Evolutionary conservation across 2,329 filamentous ascomycete species (phyloP).

Genomic region (Dactylella cylindrospora): DNA sequence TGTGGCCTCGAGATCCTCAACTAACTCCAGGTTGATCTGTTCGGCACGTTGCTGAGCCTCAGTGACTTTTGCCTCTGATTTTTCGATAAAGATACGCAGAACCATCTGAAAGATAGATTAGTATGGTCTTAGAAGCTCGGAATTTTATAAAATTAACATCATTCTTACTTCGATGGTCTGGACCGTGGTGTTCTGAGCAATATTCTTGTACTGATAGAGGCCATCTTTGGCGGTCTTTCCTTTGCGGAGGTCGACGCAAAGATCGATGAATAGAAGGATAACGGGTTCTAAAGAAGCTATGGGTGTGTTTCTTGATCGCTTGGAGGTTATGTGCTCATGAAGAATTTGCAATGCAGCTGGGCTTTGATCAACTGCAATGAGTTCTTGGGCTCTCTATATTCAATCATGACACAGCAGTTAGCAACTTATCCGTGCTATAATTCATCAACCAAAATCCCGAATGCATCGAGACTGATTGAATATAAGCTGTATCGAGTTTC

Average conservation of each 20-base stretch:
- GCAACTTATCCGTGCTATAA: slow-evolving; percentile 5
- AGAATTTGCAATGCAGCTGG: slow-evolving; percentile 89
- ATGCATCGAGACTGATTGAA: slow-evolving; percentile 7
- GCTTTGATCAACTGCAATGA: slow-evolving; percentile 94
- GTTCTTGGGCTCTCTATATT: slow-evolving; percentile 80
- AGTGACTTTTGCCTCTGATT: slow-evolving; percentile 93
- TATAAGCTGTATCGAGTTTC: background rate
- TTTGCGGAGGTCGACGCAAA: slow-evolving; percentile 96
- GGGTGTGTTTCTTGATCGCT: slow-evolving; percentile 90
- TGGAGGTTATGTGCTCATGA: slow-evolving; percentile 98
- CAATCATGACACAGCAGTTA: slow-evolving; percentile 35
- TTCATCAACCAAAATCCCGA: slow-evolving; percentile 14
- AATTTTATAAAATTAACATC: too few relatives aligned
- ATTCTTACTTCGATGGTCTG: slow-evolving; percentile 87
- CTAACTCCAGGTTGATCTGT: slow-evolving; percentile 80
- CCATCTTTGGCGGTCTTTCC: slow-evolving; percentile 98
- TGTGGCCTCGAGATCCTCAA: slow-evolving; percentile 93
- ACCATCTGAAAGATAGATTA: slow-evolving; percentile 64
- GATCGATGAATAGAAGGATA: slow-evolving; percentile 95
- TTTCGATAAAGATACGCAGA: slow-evolving; percentile 95
- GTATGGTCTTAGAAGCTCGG: background rate
- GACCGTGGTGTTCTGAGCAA: slow-evolving; percentile 97
- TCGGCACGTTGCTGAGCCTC: slow-evolving; percentile 95
- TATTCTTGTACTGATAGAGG: slow-evolving; percentile 99
- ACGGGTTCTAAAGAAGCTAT: slow-evolving; percentile 96